Evolutionary conservation across 805 yeast species (phyloP).

Genomic region (Metschnikowia cerradonensis): DNA sequence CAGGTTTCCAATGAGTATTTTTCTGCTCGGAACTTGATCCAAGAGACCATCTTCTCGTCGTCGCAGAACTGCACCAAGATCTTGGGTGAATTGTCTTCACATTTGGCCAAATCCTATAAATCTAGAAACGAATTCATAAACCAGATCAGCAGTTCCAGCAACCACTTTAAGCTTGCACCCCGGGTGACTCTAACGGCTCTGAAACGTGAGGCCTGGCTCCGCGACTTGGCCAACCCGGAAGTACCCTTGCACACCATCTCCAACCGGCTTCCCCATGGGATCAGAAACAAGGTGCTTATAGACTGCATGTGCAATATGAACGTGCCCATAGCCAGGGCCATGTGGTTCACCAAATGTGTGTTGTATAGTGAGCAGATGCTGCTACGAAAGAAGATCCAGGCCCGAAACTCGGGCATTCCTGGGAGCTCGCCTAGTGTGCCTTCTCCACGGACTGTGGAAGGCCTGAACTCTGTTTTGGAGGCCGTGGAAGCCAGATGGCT

Average conservation of each 20-base stretch:
- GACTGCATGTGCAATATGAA: conserved; percentile 66
- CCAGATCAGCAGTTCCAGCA: conserved; percentile 31
- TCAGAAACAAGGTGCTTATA: conserved; percentile 64
- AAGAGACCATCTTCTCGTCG: conserved; percentile 37
- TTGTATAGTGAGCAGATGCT: conserved; percentile 54
- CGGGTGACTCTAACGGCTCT: conserved; percentile 87
- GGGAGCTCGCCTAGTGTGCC: not conserved
- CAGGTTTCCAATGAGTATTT: conserved; percentile 62
- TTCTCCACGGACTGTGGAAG: not conserved
- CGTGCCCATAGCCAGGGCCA: conserved; percentile 76
- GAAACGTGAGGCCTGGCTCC: conserved; percentile 80
- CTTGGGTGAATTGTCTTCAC: conserved; percentile 35
- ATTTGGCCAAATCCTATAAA: conserved; percentile 34
- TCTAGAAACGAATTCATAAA: conserved; percentile 39
- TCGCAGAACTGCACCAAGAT: conserved; percentile 33
- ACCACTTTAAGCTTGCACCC: conserved; percentile 71
- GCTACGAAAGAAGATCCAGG: conserved; percentile 28
- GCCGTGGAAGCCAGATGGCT: conserved; percentile 59
- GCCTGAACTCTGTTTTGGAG: conserved; percentile 17
- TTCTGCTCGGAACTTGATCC: conserved; percentile 62
- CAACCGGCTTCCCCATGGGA: conserved; percentile 85
- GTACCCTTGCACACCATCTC: conserved; percentile 67
- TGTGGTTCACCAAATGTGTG: conserved; percentile 89
- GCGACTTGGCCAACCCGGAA: conserved; percentile 65
- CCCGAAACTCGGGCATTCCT: conserved; percentile 12